Evolutionary conservation across 2,329 filamentous ascomycete species (phyloP), one percentile per base, ranked within the genome.

Genomic region (Penicillium sclerotiorum): DNA sequence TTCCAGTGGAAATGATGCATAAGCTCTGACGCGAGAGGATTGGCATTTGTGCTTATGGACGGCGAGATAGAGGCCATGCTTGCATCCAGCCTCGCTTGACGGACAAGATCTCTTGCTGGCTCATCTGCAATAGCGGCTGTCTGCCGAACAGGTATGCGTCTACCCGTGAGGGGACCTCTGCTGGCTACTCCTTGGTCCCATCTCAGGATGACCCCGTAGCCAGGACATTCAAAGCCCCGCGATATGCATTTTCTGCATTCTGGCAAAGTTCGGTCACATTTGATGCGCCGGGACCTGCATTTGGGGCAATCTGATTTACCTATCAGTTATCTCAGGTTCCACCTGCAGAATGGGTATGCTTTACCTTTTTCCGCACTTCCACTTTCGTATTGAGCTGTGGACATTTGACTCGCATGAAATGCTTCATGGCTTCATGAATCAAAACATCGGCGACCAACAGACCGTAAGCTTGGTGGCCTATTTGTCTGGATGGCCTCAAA

Each of bases 1-100:
- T 51, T 47, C 33, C 52, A 46, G 30, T 63, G 45, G 37, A 60
- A 65, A 44, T 66, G 58, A n/a, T 55, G 45, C 12, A 65, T 33
- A 18, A 65, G 53, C n/a, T 60, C 41, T 32, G 39, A 25, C 3
- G 36, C 36, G 44, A 38, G 30, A 8, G 20, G 28, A n/a, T 36
- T 17, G n/a, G 35, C n/a, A n/a, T 12, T 8, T 21, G 28, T 3
- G 23, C 5, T 5, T 11, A 13, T 23, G 18, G 42, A 11, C 20
- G n/a, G 3, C 25, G 33, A 28, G 25, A 28, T 37, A 8, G 49
- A 42, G 15, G 17, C 27, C 2, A 7, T 12, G 9, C 15, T 7
- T 5, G 33, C 20, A 6, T 12, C 17, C 30, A 13, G 20, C 28
- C 17, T 42, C 8, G 12, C n/a, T n/a, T n/a, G n/a, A n/a, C n/a